A percentile compares a stretch with the other conserved stretches of the same genome.
phyloP scores from a whole-genome alignment of 305 asterid genomes.

The Fraxinus sp. region DNA sequence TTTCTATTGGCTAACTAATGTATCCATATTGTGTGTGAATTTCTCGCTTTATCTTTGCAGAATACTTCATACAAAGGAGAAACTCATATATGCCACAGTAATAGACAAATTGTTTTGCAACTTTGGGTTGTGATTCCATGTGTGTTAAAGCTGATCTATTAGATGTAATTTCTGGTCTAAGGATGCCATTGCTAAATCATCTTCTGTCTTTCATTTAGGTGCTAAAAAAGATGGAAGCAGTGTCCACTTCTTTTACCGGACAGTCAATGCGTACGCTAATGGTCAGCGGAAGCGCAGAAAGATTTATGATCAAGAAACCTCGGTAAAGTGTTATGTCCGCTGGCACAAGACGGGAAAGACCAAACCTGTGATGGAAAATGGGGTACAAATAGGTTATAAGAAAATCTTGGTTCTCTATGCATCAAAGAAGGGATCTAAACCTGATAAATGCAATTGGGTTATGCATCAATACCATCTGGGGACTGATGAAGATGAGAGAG shows the following conservation, averaged over 20 bases:
- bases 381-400: constrained; percentile 68
- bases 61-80: neutral
- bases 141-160: neutral
- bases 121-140: neutral
- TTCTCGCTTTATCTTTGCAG: neutral
- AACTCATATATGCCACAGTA: neutral
- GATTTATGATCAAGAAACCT: constrained; percentile 39
- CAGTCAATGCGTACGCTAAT: constrained; percentile 63
- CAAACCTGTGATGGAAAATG: constrained; percentile 58
- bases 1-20: neutral
- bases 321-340: constrained; percentile 42
- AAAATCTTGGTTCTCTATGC: constrained; percentile 86
- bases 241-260: constrained; percentile 63
- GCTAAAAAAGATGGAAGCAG: constrained; percentile 84
- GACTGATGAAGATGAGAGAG: constrained; percentile 55
- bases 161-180: constrained; percentile 1
- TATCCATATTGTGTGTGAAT: neutral
- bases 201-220: constrained; percentile 44
- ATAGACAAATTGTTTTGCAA: neutral
- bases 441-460: constrained; percentile 73
- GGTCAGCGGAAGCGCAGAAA: constrained; percentile 83
- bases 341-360: constrained; percentile 99
- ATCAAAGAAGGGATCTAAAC: constrained; percentile 49
- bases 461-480: constrained; percentile 97
- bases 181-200: neutral